Base-by-base conservation (phyloP, 306 rosid species). In the Cicer yamashitae region DNA sequence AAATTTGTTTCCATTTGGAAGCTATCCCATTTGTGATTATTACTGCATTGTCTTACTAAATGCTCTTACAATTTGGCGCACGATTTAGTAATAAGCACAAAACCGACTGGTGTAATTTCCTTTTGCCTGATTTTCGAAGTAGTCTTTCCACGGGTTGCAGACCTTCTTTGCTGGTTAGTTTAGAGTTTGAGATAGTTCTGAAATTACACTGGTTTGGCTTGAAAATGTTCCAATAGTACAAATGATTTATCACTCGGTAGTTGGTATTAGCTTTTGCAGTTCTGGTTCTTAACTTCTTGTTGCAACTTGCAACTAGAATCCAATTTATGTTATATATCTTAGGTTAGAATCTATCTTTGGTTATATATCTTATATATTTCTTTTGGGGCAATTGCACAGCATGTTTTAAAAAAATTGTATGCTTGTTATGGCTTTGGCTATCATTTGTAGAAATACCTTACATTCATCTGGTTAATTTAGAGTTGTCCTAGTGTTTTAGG, bases 1-100 rank as follows among this genome's bases (percentile, higher is more conserved):
- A 61, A 25, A 44, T 72, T 25, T 74, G 58, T 40, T 70, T 62
- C 78, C 47, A 69, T 64, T 60, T 77, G 50, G 54, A 80, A 54
- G 41, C 37, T 75, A 18, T 51, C 60, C 77, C 39, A 12, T 40
- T 38, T 72, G 79, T 71, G 22, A 64, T 8, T 41, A 8, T 53
- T 43, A 56, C 66, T 53, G 61, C 58, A 39, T 25, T 66, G 10
- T 12, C 51, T 15, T 63, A 41, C 41, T 30, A 30, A 30, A 30
- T 30, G 37, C 37, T 30, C 37, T 30, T 30, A 30, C 37, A 30
- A 30, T 30, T 30, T 30, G 37, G 37, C 5, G 37, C 37, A 30
- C 1, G 37, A 30, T 30, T 30, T 30, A 4, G 37, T 30, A 30
- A 30, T 30, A 30, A 4, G 37, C 37, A 30, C 37, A 30, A 30